These are phyloP conservation scores for Tothia fuscella DNA, from an alignment of 2,329 filamentous ascomycete species.

Conservation along the genomic window DNA sequence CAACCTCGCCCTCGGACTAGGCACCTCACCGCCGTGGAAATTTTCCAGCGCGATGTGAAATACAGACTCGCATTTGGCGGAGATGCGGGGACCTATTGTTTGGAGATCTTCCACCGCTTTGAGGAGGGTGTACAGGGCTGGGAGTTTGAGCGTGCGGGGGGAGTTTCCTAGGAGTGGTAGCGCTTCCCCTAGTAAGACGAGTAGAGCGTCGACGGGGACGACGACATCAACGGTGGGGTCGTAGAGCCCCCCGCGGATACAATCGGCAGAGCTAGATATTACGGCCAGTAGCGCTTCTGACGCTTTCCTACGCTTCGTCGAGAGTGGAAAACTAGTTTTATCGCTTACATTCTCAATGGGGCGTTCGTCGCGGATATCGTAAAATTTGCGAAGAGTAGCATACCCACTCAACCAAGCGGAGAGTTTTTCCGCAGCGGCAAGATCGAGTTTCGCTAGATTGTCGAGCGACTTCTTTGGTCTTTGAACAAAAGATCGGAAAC, in stretches of 20 bases:
- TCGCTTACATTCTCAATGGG: slow-evolving; percentile 23
- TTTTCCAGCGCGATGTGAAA: slow-evolving; percentile 64
- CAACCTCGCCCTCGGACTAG: slow-evolving; percentile 29
- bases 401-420: slow-evolving; percentile 85
- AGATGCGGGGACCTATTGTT: slow-evolving; percentile 62
- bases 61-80: slow-evolving; percentile 64
- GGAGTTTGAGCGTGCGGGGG: slow-evolving; percentile 48
- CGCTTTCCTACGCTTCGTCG: slow-evolving; percentile 28
- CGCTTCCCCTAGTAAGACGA: slow-evolving; percentile 73
- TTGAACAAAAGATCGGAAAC: slow-evolving; percentile 56
- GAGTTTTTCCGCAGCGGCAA: slow-evolving; percentile 71
- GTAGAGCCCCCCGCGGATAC: slow-evolving; percentile 81
- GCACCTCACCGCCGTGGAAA: slow-evolving; percentile 35
- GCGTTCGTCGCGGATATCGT: slow-evolving; percentile 74
- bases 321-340: not conserved
- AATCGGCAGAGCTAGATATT: slow-evolving; percentile 75
- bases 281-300: slow-evolving; percentile 68
- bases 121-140: slow-evolving; percentile 63
- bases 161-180: slow-evolving; percentile 56
- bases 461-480: slow-evolving; percentile 62
- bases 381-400: slow-evolving; percentile 80
- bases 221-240: slow-evolving; percentile 71
- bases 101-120: slow-evolving; percentile 71
- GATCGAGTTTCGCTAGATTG: slow-evolving; percentile 59
- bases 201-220: slow-evolving; percentile 75